A percentile compares a stretch with the other conserved stretches of the same genome.
Conservation (phyloP, 2,329 filamentous ascomycete genomes). For the Penicillium sclerotigenum region DNA sequence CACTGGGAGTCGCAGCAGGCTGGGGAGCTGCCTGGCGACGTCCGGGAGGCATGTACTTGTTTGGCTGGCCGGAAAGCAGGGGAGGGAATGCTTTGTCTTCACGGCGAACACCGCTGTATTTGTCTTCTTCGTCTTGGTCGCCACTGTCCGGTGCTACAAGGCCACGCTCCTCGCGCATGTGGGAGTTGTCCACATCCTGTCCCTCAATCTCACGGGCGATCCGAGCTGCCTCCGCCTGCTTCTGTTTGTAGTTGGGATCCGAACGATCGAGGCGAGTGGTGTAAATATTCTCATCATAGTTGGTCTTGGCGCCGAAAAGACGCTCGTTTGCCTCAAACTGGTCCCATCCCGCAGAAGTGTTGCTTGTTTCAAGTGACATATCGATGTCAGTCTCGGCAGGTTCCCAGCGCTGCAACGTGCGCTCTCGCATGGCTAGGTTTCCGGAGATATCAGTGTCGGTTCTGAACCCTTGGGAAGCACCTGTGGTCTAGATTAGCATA, state of each 20-base stretch:
- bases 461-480: slow-evolving; percentile 65
- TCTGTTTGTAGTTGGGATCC: slow-evolving; percentile 76
- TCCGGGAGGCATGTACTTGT: slow-evolving; percentile 88
- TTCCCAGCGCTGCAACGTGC: slow-evolving; percentile 78
- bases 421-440: slow-evolving; percentile 65
- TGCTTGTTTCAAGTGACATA: slow-evolving; percentile 66
- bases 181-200: slow-evolving; percentile 68
- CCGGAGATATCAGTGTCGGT: slow-evolving; percentile 89
- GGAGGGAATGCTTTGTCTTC: slow-evolving; percentile 61
- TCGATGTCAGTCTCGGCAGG: slow-evolving; percentile 63
- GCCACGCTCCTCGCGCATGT: slow-evolving; percentile 86
- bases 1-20: slow-evolving; percentile 70
- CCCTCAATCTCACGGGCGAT: slow-evolving; percentile 88
- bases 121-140: slow-evolving; percentile 84
- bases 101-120: slow-evolving; percentile 89
- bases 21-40: slow-evolving; percentile 73
- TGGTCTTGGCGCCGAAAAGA: slow-evolving; percentile 81
- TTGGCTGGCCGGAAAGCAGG: slow-evolving; percentile 57
- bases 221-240: slow-evolving; percentile 72
- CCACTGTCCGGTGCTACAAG: slow-evolving; percentile 62
- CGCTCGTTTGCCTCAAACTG: slow-evolving; percentile 89
- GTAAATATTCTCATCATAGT: slow-evolving; percentile 92
- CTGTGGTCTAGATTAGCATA: slow-evolving; percentile 44
- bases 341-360: slow-evolving; percentile 65
- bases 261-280: slow-evolving; percentile 85